Evolutionary conservation across 1,284 basidiomycete species (phyloP).

Genomic region (Dichomitus squalens): DNA sequence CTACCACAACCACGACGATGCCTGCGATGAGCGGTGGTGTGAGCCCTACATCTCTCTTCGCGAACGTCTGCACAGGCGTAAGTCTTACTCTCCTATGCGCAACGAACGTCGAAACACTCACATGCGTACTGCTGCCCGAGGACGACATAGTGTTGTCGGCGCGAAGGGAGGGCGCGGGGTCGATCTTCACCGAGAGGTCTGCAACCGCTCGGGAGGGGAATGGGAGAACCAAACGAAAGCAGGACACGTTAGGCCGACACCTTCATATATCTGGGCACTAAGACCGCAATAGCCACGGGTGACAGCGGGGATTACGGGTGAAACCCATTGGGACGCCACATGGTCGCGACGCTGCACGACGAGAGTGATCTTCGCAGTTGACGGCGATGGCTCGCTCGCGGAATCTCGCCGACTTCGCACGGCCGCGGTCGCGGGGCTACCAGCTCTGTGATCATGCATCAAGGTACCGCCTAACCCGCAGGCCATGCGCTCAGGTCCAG

Average conservation of each 20-base stretch:
- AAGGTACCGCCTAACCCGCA: conserved; percentile 10
- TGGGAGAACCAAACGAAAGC: neutral
- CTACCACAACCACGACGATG: conserved; percentile 24
- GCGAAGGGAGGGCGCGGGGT: neutral
- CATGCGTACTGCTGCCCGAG: conserved; percentile 16
- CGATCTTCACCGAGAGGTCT: neutral
- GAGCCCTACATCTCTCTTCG: conserved; percentile 19
- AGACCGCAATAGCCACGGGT: neutral
- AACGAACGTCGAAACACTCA: neutral
- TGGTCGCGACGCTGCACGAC: neutral
- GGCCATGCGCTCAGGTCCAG: conserved; percentile 14
- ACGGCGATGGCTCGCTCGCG: conserved; percentile 4
- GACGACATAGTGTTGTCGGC: conserved; percentile 7
- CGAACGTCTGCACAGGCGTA: conserved; percentile 10
- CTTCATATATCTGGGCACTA: conserved; percentile 19
- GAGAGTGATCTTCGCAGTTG: conserved; percentile 12
- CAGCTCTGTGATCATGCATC: conserved; percentile 13
- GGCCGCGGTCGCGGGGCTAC: conserved; percentile 18
- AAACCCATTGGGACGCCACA: conserved; percentile 4
- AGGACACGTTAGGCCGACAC: neutral
- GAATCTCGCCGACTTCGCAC: conserved; percentile 7
- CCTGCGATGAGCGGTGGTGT: conserved; percentile 24
- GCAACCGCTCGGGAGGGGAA: neutral
- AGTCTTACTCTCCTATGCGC: neutral
- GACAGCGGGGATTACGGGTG: neutral